Evolutionary conservation across 2,329 filamentous ascomycete genomes (phyloP).

Genomic region (Cladophialophora psammophila): DNA sequence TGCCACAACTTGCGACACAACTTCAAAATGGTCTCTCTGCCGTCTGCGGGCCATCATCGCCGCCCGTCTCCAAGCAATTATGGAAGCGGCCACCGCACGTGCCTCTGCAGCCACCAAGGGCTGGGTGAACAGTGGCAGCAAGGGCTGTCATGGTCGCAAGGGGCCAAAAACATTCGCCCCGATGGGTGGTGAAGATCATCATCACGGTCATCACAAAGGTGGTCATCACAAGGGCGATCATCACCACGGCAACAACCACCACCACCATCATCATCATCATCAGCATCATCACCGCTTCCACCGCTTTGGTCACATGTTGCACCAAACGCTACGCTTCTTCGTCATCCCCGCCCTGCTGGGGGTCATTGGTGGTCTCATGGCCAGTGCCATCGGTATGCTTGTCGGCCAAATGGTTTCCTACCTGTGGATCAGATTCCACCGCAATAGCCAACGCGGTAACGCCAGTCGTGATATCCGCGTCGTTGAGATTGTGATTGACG

Average conservation of each 20-base stretch:
- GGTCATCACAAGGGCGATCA: slow-evolving; percentile 12
- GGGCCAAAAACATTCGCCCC: slow-evolving; percentile 13
- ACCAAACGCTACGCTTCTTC: slow-evolving; percentile 53
- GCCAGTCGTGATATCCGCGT: slow-evolving; percentile 42
- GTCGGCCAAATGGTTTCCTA: slow-evolving; percentile 55
- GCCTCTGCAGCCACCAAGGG: slow-evolving; percentile 35
- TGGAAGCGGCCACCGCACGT: slow-evolving; percentile 40
- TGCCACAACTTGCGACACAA: slow-evolving; percentile 43
- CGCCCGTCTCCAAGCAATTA: slow-evolving; percentile 49
- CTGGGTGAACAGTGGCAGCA: slow-evolving; percentile 18
- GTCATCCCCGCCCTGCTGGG: slow-evolving; percentile 55
- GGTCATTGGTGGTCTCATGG: slow-evolving; percentile 54
- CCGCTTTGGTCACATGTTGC: slow-evolving; percentile 46
- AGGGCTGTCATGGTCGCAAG: slow-evolving; percentile 27
- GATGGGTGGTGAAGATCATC: slow-evolving; percentile 26
- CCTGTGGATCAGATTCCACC: slow-evolving; percentile 50
- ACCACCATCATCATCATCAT: slow-evolving; percentile 43
- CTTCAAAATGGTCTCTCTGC: slow-evolving; percentile 53
- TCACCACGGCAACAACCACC: slow-evolving; percentile 14
- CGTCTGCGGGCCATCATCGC: slow-evolving; percentile 51
- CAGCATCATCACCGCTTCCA: slow-evolving; percentile 43
- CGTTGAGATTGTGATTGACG: slow-evolving; percentile 40
- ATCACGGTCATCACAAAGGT: slow-evolving; percentile 34
- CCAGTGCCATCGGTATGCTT: slow-evolving; percentile 57
- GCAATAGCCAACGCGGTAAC: slow-evolving; percentile 44